Conservation (phyloP, 2,329 filamentous ascomycete species). For the Alternaria burnsii region DNA sequence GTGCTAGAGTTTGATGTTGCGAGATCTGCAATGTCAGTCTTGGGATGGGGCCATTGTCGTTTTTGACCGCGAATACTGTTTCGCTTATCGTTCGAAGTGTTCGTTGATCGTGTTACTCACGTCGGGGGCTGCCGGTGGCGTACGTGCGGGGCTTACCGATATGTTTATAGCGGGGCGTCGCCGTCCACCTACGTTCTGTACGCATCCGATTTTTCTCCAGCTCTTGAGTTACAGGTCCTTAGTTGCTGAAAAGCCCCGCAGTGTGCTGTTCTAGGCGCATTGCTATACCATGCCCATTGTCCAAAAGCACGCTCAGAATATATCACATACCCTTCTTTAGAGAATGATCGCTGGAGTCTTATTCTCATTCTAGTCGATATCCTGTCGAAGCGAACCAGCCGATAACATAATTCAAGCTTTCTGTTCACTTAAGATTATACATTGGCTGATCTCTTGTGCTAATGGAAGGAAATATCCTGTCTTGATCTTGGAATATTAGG, state of each 20-base stretch:
- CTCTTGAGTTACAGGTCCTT: background rate
- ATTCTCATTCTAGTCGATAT: background rate
- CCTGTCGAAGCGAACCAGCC: background rate
- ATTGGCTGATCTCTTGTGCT: background rate
- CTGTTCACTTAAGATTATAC: background rate
- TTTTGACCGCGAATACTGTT: background rate
- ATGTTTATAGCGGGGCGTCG: background rate
- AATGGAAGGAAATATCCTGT: background rate
- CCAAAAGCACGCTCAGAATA: background rate
- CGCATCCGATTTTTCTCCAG: background rate
- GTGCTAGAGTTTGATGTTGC: background rate
- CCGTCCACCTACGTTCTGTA: background rate
- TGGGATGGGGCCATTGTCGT: background rate
- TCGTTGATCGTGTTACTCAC: background rate
- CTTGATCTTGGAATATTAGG: background rate
- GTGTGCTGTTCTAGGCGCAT: background rate
- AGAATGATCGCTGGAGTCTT: background rate
- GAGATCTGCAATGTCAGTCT: background rate
- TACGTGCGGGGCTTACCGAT: conserved; percentile 13
- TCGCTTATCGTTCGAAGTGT: background rate
- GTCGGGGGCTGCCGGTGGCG: conserved; percentile 11
- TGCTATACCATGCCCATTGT: background rate
- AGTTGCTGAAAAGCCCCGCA: background rate
- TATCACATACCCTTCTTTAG: background rate
- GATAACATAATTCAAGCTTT: background rate